Evolutionary conservation across 1,284 basidiomycete species (phyloP), one percentile per base, ranked within the genome.

Genomic region (Boletus smithii): DNA sequence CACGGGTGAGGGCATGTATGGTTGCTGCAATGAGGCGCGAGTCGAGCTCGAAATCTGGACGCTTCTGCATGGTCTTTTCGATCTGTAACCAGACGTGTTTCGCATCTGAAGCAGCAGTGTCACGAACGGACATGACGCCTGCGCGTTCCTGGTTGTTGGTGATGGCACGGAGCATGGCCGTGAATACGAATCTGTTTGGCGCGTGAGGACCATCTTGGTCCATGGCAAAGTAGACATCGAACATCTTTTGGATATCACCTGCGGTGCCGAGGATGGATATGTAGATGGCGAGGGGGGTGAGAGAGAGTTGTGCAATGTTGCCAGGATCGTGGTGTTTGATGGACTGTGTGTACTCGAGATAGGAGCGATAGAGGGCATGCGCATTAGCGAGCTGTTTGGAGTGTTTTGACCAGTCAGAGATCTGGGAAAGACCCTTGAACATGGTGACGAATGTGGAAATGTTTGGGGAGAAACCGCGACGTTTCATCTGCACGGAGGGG

Each of bases 161-260:
- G 5, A 87, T 69, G 7, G 76, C 76, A 30, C 71, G 68, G 56
- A 90, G 77, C 68, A 89, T 76, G 46, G 77, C 73, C 4, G 81
- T 76, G 60, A 77, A 88, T 13, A 84, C 69, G 51, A 74, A 69
- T 38, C 70, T 70, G 53, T 82, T 70, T 3, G 86, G 77, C 1
- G 78, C 70, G 9, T 80, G 60, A 8, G 74, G 76, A 5, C 83
- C 85, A 5, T 77, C 71, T 10, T 73, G 57, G 45, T 81, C 79
- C 60, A 88, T 66, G 14, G 72, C 70, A 56, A 85, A 79, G 65
- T 81, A 89, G 41, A 88, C 77, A 53, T 89, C 86, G 51, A 87
- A 85, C 17, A 87, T 74, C 51, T 76, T 75, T 53, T 85, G 79
- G 52, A 80, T 75, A 8, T 74, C 63, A 13, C 74, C 74, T 5